Evolutionary conservation across 1,139 yeast species (phyloP), one percentile per base, ranked within the genome.

Genomic region (Lodderomyces margitis): DNA sequence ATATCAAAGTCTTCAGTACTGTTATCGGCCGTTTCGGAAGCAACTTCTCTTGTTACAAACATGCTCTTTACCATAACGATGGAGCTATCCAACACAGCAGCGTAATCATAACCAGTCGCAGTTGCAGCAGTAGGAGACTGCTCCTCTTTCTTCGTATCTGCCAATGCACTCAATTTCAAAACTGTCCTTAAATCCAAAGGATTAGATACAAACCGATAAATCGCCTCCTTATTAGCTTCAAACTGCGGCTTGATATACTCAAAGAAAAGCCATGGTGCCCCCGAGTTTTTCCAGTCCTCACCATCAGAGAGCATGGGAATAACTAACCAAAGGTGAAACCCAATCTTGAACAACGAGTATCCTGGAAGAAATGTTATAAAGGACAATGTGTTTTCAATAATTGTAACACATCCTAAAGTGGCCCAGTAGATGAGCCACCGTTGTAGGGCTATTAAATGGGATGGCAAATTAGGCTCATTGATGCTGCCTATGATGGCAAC

Each of bases 351-450:
- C 11, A 78, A 46, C 2, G 71, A 55, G 51, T 70, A 76, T 37
- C 80, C 71, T 1, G 87, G 87, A 17, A 80, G 38, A 20, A 70
- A 46, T 34, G 60, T 52, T 16, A 67, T 44, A 23, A 75, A 56
- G 10, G 16, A 7, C 21, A 70, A 53, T 21, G 68, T 41, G 42
- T 58, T 49, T 49, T 66, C 78, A 12, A 57, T 51, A 16, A 58
- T 53, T n/a, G 58, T 61, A 25, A 68, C 53, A 6, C 67, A 47
- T 1, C 76, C 67, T 37, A 65, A 58, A 1, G 78, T 72, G 14
- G 78, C 61, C 87, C 87, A 81, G 53, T 79, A 81, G 15, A 75
- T 64, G 25, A 77, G 58, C 80, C 84, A 78, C 53, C 80, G 78
- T 42, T 78, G 78, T 33, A 77, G 57, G 11, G 69, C 57, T 17